phyloP scores from a whole-genome alignment of 2,329 filamentous ascomycete species.

The Colletotrichum cordylinicola region DNA sequence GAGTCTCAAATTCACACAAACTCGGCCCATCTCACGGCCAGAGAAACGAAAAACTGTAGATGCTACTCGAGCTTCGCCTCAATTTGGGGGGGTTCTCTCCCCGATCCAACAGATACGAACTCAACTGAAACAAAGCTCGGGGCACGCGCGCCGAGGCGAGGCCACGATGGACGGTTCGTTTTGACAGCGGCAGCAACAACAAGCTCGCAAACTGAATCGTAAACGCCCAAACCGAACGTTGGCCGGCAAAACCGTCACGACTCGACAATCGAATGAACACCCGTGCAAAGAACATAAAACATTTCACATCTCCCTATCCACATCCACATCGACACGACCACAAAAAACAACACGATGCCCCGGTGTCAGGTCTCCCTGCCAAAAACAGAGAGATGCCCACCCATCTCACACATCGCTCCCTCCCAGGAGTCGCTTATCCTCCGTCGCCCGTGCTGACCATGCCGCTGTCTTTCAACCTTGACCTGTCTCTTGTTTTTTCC shows the following conservation, averaged over 20 bases:
- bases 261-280: not conserved
- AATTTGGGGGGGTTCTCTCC: not conserved
- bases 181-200: not conserved
- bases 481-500: not conserved
- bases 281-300: not conserved
- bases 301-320: not conserved
- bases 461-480: not conserved
- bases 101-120: not conserved
- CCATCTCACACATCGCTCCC: not conserved
- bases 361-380: constrained; percentile 14
- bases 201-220: not conserved
- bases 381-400: not conserved
- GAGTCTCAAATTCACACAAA: not conserved
- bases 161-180: not conserved
- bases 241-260: not conserved
- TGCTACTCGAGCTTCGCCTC: constrained; percentile 1
- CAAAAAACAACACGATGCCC: not conserved
- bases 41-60: not conserved
- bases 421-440: not conserved
- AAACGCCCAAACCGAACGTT: not conserved
- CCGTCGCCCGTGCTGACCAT: not conserved
- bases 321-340: not conserved
- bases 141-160: not conserved
- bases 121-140: constrained; percentile 14
- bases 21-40: constrained; percentile 1